Evolutionary conservation across 345 rosid genomes (phyloP), one percentile per base, ranked within the genome.

Genomic region (Pugionium cornutum): DNA sequence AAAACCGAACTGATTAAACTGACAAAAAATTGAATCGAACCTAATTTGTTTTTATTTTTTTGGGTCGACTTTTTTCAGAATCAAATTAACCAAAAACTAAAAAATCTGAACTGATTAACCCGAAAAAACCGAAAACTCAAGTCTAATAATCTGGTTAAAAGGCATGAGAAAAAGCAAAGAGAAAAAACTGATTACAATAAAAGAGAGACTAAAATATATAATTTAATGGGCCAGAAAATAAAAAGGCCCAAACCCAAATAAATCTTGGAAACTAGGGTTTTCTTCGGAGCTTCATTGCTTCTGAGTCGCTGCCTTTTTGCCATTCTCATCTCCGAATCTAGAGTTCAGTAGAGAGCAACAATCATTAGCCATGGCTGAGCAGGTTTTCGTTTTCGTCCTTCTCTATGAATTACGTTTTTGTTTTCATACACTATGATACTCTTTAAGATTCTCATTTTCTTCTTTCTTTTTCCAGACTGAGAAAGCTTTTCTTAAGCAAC

Each of bases 401-500:
- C 35, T 66, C 27, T 29, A 1, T 33, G 5, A 8, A 4, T 3
- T 6, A n/a, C 18, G 18, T 18, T 18, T 18, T 18, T 18, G 18
- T 18, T 18, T 58, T 18, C 18, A 27, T 37, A 47, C 46, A 47
- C 28, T 48, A 9, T 57, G 7, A 42, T 58, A 43, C 39, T 45
- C 28, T 9, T 61, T 32, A 36, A 4, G 33, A 4, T n/a, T 57
- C 42, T 65, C 39, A 58, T 59, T 52, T 2, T 52, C 37, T 58
- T 57, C 0, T 42, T 7, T 27, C 48, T n/a, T 0, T 59, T 75
- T 56, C 72, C 36, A 88, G 92, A 88, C 96, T 2, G 96, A 88
- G 79, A 88, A 80, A 78, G 96, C 96, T 36, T 84, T 84, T 52
- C 67, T 88, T 67, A 88, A 88, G 85, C 89, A 88, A 75, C 89